Base-by-base conservation (phyloP, 2,329 filamentous ascomycete species). In the Aspergillus tanneri region DNA sequence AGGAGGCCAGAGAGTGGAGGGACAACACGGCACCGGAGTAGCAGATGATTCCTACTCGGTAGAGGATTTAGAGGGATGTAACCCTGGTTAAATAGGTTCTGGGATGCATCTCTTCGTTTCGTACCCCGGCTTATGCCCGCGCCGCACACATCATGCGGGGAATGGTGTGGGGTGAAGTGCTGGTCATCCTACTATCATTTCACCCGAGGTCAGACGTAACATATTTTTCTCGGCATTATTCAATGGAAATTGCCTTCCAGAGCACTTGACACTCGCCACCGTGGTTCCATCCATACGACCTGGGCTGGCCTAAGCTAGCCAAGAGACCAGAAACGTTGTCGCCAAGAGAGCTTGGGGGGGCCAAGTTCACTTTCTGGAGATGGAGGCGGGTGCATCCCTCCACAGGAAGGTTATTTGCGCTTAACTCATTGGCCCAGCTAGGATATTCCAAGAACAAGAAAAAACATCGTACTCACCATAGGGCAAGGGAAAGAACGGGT, bases 281-380 rank as follows among this genome's bases (percentile, higher is more conserved):
- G 19, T 34, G 30, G 30, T 34, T 34, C 30, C 6, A 34, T 34
- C 30, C 30, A 18, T 19, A 34, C 30, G 19, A 34, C n/a, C 30
- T 19, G 19, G 6, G 19, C 38, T 5, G 38, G 14, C 9, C 42
- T 35, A 32, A 36, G 23, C 25, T 39, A 9, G 38, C 38, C 38
- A 25, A 44, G 21, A 32, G 42, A 14, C 30, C 16, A 34, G 30
- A 19, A 18, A 21, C 25, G 32, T 21, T 22, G 21, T 44, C 30
- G 42, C 42, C 42, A 44, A 44, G 42, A 32, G 42, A 35, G 32
- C 42, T 23, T 37, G 32, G 42, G 42, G n/a, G n/a, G n/a, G n/a
- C n/a, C n/a, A n/a, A n/a, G 32, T 37, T 11, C 42, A 28, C 21
- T 18, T 37, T 34, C 30, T 11, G 30, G 30, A 34, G 30, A 34